Evolutionary conservation across 2,329 filamentous ascomycete genomes (phyloP), one percentile per base, ranked within the genome.

Genomic region (Apiospora hydei): DNA sequence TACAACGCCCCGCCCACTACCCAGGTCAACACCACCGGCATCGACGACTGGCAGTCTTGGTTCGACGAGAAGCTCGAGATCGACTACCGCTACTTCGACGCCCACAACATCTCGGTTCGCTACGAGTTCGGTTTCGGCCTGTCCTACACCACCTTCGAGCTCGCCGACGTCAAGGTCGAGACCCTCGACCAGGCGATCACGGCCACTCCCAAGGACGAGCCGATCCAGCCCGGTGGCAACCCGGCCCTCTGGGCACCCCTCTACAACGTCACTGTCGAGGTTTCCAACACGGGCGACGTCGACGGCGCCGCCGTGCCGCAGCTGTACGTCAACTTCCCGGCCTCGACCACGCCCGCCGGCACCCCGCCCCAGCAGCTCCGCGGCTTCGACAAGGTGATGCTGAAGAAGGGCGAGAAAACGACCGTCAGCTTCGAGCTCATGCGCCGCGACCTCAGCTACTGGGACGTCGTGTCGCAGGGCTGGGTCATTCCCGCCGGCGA

Each of bases 381-480:
- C 73, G 92, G 91, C 41, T 98, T 98, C 78, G 93, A 97, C 71
- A 89, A 94, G 68, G 82, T 98, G 71, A 87, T 85, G 70, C 91
- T 98, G 73, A 85, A 88, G 16, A 88, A 93, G 0, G 94, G 93
- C 18, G 82, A 90, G 81, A 90, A 86, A 70, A 86, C 85, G 16
- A 89, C 87, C 0, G 96, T 96, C 83, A 86, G 82, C 0, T 91
- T 90, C 0, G 88, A 92, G 51, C 82, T 98, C 72, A 95, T 91
- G 18, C 88, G 95, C 57, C 90, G 94, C 71, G 96, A 98, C 79
- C 77, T 98, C 72, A 94, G 92, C 80, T 96, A 95, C 84, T 98
- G 95, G 95, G 93, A 97, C 76, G 84, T 88, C 0, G 86, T 81
- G 1, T 81, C 84, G 8, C 94, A 98, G 85, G 91, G 98, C 85